Base-by-base conservation (phyloP, 257 asterid species). In the Eustoma russellianum region DNA sequence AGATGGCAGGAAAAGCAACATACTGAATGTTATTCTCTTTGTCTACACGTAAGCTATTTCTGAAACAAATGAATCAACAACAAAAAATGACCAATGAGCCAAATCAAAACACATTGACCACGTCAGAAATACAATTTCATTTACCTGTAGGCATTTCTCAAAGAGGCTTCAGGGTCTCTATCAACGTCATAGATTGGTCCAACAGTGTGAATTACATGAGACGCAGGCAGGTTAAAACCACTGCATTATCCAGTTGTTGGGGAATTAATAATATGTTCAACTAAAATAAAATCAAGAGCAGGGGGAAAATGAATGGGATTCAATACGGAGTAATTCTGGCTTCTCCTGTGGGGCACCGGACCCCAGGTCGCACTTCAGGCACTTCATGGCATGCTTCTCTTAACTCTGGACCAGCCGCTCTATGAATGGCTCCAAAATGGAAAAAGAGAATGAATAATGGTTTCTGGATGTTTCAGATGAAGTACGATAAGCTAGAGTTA, bases 321-420 rank as follows among this genome's bases (percentile, higher is more conserved):
- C 49, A 17, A 33, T 77, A 88, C 99, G 56, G 86, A 13, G 99
- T 88, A 74, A 92, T 88, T 72, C 88, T 88, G 44, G 99, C 99
- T 92, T 92, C 95, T 66, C 99, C 99, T 8, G 87, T 79, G 59
- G 99, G 99, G 68, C 98, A 92, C 46, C 99, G 90, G 58, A 92
- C 78, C 59, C 93, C 90, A 33, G 81, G 88, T 69, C 65, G 78
- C 41, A 85, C 97, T 82, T 92, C 91, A 46, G 75, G 86, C 57
- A 79, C 93, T 63, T 70, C 43, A 55, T 79, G 79, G 79, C 97
- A 92, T 15, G 94, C 94, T 55, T 70, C 85, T 60, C 73, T 66
- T 46, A 92, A 70, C 56, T 88, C 93, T 44, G 97, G 91, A 59
- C 97, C 97, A 53, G 99, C 97, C 66, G 97, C 97, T 65, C 82